phyloP scores from a whole-genome alignment of 169 alveolate genomes.

The Cryptosporidium bovis region DNA sequence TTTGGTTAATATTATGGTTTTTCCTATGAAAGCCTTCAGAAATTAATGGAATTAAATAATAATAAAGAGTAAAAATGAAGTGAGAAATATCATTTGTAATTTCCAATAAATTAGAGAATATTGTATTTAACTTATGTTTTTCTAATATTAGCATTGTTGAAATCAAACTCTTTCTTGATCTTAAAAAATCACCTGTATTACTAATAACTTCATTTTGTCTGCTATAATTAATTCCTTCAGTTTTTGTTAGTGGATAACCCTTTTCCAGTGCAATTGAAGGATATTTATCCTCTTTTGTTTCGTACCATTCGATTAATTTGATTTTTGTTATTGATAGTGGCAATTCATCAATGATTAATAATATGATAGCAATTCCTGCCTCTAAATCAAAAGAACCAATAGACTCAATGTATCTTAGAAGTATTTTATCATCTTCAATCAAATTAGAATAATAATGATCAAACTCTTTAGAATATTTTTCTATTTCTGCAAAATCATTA shows the following conservation, averaged over 20 bases:
- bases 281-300: not conserved
- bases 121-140: slow-evolving; percentile 4
- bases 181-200: slow-evolving; percentile 1
- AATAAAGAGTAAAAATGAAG: slow-evolving; percentile 19
- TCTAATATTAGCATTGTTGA: slow-evolving; percentile 23
- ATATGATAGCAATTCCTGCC: slow-evolving; percentile 29
- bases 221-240: not conserved
- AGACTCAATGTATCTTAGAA: slow-evolving; percentile 65
- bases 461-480: slow-evolving; percentile 7
- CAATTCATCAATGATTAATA: slow-evolving; percentile 53
- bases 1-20: slow-evolving; percentile 10
- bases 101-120: slow-evolving; percentile 17
- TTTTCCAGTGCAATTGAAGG: not conserved
- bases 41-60: slow-evolving; percentile 56
- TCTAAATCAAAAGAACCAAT: slow-evolving; percentile 63
- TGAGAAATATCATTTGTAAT: slow-evolving; percentile 38
- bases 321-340: slow-evolving; percentile 44
- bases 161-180: slow-evolving; percentile 32
- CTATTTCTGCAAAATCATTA: not conserved
- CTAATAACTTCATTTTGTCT: not conserved
- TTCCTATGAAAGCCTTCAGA: slow-evolving; percentile 45
- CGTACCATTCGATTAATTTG: slow-evolving; percentile 59
- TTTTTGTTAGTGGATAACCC: slow-evolving; percentile 27
- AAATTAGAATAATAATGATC: not conserved
- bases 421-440: slow-evolving; percentile 41